Base-by-base conservation (phyloP, 495 filamentous ascomycete species). In the Penicillium coprophilum region DNA sequence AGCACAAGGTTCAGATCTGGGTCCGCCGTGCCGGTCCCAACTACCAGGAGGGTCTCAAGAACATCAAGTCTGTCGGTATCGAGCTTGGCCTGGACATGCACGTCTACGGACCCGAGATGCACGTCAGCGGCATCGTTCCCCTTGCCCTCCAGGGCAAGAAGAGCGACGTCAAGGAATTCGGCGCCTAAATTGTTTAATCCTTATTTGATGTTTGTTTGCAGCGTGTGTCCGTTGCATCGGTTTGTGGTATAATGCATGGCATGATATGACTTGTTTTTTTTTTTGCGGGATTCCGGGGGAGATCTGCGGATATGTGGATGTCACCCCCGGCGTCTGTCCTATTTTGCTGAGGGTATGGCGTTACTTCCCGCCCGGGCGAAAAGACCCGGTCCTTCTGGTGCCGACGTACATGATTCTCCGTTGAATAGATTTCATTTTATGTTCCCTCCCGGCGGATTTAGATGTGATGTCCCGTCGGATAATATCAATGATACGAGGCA, bases 1-100 rank as follows among this genome's bases (percentile, higher is more conserved):
- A 97, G 84, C 94, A 99, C 87, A 95, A 95, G 66, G 91, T 94
- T 56, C 88, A 96, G 75, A 97, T 99, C 82, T 99, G 95, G 95
- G 91, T 99, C 66, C 91, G 94, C 68, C 94, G 94, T 82, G 94
- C 94, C 46, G 94, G 94, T 57, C 94, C 94, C 75, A 99, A 99
- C 82, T 99, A 95, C 83, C 94, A 99, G 77, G 94, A 99, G 79
- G 94, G 94, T 79, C 85, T 99, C 57, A 96, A 96, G 83, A 99
- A 97, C 83, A 96, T 99, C 82, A 97, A 97, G 84, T 82, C 87
- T 43, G 92, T 95, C 50, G 93, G 91, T 38, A 82, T 91, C 67
- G 94, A 97, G 78, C 85, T 99, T 32, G 90, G 88, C 64, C 81
- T 99, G 32, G 80, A 92, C 69, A 96, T 96, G 85, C 89, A 97